Evolutionary conservation across 2,329 filamentous ascomycete species (phyloP).

Genomic region (Cercospora citrullina): DNA sequence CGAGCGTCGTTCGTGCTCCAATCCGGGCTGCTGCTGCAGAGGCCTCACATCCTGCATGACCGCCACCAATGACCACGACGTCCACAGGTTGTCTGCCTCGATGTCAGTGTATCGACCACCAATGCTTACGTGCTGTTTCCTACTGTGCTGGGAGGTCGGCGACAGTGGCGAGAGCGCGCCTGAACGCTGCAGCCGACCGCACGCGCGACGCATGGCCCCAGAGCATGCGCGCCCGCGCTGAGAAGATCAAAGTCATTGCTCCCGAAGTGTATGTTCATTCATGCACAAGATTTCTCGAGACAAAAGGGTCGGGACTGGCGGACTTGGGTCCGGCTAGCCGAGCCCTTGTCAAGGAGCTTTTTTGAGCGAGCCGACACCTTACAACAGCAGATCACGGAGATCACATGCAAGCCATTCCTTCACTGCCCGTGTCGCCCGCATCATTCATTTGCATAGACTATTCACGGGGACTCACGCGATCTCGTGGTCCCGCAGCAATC

Average conservation of each 20-base stretch:
- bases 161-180: slow-evolving; percentile 49
- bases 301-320: neutral
- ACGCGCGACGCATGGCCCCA: slow-evolving; percentile 53
- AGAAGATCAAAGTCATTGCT: slow-evolving; percentile 32
- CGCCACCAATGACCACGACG: slow-evolving; percentile 93
- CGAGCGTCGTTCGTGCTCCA: slow-evolving; percentile 82
- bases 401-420: neutral
- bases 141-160: slow-evolving; percentile 38
- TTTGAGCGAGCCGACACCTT: neutral
- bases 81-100: slow-evolving; percentile 52
- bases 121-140: neutral
- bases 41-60: slow-evolving; percentile 93
- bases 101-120: slow-evolving; percentile 38
- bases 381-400: neutral
- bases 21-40: slow-evolving; percentile 85
- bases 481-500: neutral
- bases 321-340: neutral
- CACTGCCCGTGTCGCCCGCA: neutral
- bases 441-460: neutral
- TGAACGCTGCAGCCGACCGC: slow-evolving; percentile 41
- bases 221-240: slow-evolving; percentile 42
- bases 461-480: neutral
- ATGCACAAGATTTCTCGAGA: neutral
- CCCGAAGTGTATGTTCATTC: neutral
- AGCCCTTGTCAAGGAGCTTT: neutral